Evolutionary conservation across 306 rosid genomes (phyloP).

Genomic region (Prunus padus): DNA sequence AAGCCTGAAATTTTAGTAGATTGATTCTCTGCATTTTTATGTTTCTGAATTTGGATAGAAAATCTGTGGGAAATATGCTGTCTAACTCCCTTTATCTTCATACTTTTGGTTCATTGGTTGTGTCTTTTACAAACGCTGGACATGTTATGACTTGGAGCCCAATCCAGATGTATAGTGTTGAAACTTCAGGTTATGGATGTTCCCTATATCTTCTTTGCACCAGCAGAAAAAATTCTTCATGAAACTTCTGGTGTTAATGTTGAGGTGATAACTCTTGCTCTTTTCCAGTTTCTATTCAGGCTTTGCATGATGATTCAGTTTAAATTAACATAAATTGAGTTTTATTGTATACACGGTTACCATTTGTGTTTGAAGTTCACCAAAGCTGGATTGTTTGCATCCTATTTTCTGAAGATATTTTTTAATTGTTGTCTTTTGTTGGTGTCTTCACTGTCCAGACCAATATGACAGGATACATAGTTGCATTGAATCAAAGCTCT

Average conservation of each 20-base stretch:
- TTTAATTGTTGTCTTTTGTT: conserved; percentile 10
- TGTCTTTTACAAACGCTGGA: conserved; percentile 9
- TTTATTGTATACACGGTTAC: not conserved
- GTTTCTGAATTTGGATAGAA: too few species aligned
- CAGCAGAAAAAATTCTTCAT: conserved; percentile 59
- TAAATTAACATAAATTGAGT: not conserved
- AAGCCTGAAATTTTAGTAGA: too few species aligned
- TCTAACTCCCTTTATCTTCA: not conserved
- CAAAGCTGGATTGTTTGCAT: not conserved
- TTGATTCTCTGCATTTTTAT: too few species aligned
- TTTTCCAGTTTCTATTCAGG: conserved; percentile 14
- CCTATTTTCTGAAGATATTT: conserved; percentile 19
- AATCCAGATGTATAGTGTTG: conserved; percentile 26
- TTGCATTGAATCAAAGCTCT: conserved; percentile 72
- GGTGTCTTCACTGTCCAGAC: conserved; percentile 42
- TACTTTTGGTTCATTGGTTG: not conserved
- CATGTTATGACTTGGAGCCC: conserved; percentile 5
- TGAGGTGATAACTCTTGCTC: conserved; percentile 51
- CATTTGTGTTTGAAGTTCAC: not conserved
- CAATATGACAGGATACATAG: conserved; percentile 71
- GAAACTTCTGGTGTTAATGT: conserved; percentile 50
- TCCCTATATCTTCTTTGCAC: conserved; percentile 66
- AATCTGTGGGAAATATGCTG: too few species aligned
- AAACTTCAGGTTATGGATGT: conserved; percentile 77
- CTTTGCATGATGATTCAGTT: conserved; percentile 6